phyloP scores from a whole-genome alignment of 2,329 filamentous ascomycete genomes.

The Sarocladium oryzae region DNA sequence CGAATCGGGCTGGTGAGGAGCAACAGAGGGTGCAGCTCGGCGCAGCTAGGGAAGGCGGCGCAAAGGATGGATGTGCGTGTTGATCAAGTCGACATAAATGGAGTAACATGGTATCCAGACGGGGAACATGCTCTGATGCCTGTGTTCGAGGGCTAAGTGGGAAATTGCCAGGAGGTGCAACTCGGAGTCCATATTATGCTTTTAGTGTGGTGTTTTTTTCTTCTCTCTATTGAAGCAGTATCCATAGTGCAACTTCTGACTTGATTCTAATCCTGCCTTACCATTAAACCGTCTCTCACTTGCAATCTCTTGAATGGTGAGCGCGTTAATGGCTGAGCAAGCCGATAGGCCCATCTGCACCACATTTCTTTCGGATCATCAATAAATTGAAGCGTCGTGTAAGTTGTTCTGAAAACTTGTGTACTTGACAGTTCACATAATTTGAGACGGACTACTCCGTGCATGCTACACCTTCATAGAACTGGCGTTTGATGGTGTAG shows the following conservation, averaged over 20 bases:
- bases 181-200: constrained; percentile 3
- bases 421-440: background rate
- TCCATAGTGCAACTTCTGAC: constrained; percentile 1
- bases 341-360: too few species aligned
- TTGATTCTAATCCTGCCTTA: background rate
- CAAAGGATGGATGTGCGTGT: constrained; percentile 90
- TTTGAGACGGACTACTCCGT: background rate
- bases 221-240: background rate
- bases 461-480: too few species aligned
- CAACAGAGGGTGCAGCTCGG: constrained; percentile 72
- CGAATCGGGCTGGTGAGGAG: constrained; percentile 57
- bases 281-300: too few species aligned
- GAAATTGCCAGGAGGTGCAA: background rate
- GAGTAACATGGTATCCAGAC: too few species aligned
- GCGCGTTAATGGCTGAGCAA: too few species aligned
- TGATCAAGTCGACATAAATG: constrained; percentile 29
- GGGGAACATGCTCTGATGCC: too few species aligned
- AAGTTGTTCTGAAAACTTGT: too few species aligned
- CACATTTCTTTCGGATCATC: too few species aligned
- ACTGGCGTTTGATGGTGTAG: background rate
- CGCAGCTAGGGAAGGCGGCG: constrained; percentile 63
- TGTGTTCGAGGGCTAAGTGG: too few species aligned
- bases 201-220: constrained; percentile 1
- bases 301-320: too few species aligned
- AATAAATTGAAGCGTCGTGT: too few species aligned